Percentiles rank a stretch among this genome's conserved stretches.
Conservation (phyloP, 2,329 filamentous ascomycete species). For the Podosphaera aphanis region DNA sequence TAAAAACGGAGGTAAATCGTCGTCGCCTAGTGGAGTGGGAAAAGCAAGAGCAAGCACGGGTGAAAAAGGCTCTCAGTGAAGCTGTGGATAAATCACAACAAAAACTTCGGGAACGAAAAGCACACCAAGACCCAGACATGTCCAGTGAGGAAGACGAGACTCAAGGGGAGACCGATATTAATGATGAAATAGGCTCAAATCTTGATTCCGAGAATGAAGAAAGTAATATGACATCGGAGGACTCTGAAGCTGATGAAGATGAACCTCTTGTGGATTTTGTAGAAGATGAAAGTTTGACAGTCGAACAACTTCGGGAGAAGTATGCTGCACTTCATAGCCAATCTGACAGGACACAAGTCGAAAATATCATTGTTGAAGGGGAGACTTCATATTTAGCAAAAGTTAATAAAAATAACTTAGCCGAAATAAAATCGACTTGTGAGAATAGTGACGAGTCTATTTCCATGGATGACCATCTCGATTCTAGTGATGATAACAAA, state of each 20-base stretch:
- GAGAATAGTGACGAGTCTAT: conserved; percentile 40
- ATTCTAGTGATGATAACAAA: conserved; percentile 28
- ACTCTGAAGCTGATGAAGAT: conserved; percentile 33
- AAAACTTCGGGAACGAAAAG: conserved; percentile 38
- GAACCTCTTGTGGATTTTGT: conserved; percentile 21
- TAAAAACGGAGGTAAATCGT: conserved; percentile 35
- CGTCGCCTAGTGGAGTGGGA: conserved; percentile 38
- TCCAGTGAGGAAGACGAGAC: conserved; percentile 20
- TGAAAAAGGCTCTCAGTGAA: conserved; percentile 47
- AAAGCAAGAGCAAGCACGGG: conserved; percentile 36
- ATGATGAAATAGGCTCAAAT: conserved; percentile 17
- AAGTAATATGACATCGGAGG: conserved; percentile 38
- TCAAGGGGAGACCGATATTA: conserved; percentile 8
- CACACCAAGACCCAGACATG: conserved; percentile 27
- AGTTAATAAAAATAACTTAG: conserved; percentile 11
- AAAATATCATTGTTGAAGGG: conserved; percentile 10
- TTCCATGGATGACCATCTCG: conserved; percentile 44
- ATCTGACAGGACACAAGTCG: conserved; percentile 13
- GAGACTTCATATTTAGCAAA: conserved; percentile 10
- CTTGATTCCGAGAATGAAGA: conserved; percentile 19
- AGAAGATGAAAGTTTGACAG: conserved; percentile 41
- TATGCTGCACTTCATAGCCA: conserved; percentile 38
- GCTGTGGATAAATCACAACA: conserved; percentile 49
- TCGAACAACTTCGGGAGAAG: conserved; percentile 44
- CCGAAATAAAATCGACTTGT: conserved; percentile 5